Evolutionary conservation across 2,329 filamentous ascomycete genomes (phyloP).

Genomic region (Anthostomella pinea): DNA sequence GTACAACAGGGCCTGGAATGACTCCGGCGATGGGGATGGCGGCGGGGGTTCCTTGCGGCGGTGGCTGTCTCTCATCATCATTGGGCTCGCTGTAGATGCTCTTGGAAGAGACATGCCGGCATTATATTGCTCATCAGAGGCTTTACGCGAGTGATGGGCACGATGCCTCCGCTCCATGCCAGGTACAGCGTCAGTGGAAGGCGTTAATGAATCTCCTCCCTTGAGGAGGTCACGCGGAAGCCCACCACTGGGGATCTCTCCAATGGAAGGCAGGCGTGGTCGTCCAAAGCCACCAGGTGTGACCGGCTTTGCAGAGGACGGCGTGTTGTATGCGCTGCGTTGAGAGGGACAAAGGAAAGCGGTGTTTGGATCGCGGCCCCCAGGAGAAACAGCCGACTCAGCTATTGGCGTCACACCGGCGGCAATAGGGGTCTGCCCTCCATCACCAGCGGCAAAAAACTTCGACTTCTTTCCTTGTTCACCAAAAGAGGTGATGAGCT

Average conservation of each 20-base stretch:
- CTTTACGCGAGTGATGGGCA: slow-evolving; percentile 33
- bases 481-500: slow-evolving; percentile 87
- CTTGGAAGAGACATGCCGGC: slow-evolving; percentile 53
- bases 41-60: slow-evolving; percentile 51
- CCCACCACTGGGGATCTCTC: slow-evolving; percentile 54
- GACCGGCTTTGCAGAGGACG: slow-evolving; percentile 62
- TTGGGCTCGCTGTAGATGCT: slow-evolving; percentile 65
- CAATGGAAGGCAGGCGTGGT: slow-evolving; percentile 73
- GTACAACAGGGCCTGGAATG: slow-evolving; percentile 61
- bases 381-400: slow-evolving; percentile 72
- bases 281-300: slow-evolving; percentile 60
- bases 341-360: slow-evolving; percentile 66
- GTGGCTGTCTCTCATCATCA: slow-evolving; percentile 55
- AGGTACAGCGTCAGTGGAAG: slow-evolving; percentile 23
- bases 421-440: slow-evolving; percentile 70
- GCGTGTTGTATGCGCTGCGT: slow-evolving; percentile 67
- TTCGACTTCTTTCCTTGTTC: slow-evolving; percentile 60
- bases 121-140: slow-evolving; percentile 42
- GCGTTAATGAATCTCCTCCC: slow-evolving; percentile 24
- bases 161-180: slow-evolving; percentile 26
- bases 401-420: slow-evolving; percentile 86
- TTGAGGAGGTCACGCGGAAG: slow-evolving; percentile 31
- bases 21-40: slow-evolving; percentile 66
- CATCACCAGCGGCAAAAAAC: slow-evolving; percentile 57
- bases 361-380: slow-evolving; percentile 62